Conservation (phyloP, 2,329 filamentous ascomycete genomes). For the Ophiostoma ips region DNA sequence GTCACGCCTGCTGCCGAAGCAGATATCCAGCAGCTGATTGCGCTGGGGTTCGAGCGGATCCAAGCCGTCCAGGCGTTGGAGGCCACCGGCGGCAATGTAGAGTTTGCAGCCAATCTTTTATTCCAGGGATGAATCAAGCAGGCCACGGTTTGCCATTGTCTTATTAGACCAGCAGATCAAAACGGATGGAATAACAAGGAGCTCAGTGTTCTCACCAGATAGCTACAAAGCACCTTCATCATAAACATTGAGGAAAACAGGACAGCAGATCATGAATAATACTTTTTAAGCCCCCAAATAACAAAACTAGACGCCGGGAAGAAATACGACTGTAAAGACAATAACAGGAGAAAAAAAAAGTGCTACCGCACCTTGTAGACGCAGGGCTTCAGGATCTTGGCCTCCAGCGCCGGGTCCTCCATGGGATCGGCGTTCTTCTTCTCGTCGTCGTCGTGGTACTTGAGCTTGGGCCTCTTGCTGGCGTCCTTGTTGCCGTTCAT, state of each 20-base stretch:
- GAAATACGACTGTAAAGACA: not conserved
- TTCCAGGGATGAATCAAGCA: conserved; percentile 33
- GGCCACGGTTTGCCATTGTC: too few relatives aligned
- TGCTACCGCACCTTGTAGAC: conserved; percentile 76
- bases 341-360: not conserved
- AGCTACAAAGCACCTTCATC: too few relatives aligned
- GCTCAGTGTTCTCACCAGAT: too few relatives aligned
- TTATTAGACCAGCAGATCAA: too few relatives aligned
- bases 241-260: too few relatives aligned
- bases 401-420: conserved; percentile 46
- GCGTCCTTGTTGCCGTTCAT: conserved; percentile 4
- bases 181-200: too few relatives aligned
- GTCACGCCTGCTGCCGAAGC: conserved; percentile 37
- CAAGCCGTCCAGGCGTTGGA: conserved; percentile 70
- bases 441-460: conserved; percentile 46
- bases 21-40: conserved; percentile 60
- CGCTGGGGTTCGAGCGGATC: conserved; percentile 62
- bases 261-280: too few relatives aligned
- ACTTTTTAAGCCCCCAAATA: too few relatives aligned
- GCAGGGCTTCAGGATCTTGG: conserved; percentile 71
- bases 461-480: conserved; percentile 30
- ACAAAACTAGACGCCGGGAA: not conserved
- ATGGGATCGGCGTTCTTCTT: conserved; percentile 39
- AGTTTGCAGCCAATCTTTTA: conserved; percentile 73
- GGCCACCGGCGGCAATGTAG: conserved; percentile 72